Base-by-base conservation (phyloP, 805 yeast genomes). In the Priceomyces castillae region DNA sequence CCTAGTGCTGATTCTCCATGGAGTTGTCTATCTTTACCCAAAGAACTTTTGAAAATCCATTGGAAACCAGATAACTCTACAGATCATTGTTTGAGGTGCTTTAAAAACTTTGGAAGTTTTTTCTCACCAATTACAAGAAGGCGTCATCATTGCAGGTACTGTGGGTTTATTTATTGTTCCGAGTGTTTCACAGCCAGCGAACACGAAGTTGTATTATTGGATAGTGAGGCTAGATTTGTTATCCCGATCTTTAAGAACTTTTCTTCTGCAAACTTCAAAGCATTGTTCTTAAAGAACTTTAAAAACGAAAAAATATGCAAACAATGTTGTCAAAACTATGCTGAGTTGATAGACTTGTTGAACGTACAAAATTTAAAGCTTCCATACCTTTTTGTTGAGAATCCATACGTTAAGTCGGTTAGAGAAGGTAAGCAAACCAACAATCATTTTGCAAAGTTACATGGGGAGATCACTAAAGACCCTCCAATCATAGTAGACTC, bases 141-240 rank as follows among this genome's bases (percentile, higher is more conserved):
- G 30, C 63, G 73, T 41, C 81, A 76, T 53, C 81, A 76, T 52
- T 76, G 81, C 50, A 50, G 81, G 14, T 76, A 70, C 46, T 76
- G 81, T 55, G 81, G 81, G 2, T 62, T 62, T 25, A 69, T 75
- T 9, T 73, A 67, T 40, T 76, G 81, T 48, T 58, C 51, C 12
- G 52, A 50, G 25, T 65, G 71, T 43, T 47, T 65, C 20, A 34
- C 22, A 19, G 39, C 31, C 16, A 25, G 23, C 12, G 34, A 20
- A 6, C 14, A 31, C 9, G 39, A 56, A n/a, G 39, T 52, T 7
- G 52, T 56, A 30, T 54, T 52, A 47, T 46, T 54, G 38, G 69
- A 58, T 46, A 41, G 46, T 14, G 35, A 47, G 20, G 69, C 69
- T 14, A 56, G 71, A 25, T 56, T 67, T 36, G 67, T 67, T 42